These are phyloP conservation scores for Metschnikowia similis DNA, from an alignment of 805 yeast genomes.

Conservation along the genomic window DNA sequence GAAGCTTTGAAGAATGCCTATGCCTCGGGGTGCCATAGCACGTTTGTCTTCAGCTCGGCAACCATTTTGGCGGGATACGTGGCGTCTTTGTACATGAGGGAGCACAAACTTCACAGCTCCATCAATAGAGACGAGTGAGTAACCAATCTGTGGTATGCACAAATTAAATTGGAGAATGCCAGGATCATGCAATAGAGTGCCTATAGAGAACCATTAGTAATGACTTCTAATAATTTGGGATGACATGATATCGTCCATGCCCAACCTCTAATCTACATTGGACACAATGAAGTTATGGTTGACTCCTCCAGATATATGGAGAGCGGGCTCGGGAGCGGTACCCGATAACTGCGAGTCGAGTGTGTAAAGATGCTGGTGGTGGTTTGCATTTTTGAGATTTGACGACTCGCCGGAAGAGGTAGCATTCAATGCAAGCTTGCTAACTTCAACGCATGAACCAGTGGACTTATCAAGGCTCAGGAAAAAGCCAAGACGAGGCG, in stretches of 20 bases:
- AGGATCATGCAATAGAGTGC: no score
- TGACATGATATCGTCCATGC: no score
- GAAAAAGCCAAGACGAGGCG: conserved; percentile 15
- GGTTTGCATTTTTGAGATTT: conserved; percentile 10
- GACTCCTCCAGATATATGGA: conserved; percentile 16
- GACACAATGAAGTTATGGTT: conserved; percentile 13
- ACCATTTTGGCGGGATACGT: conserved; percentile 38
- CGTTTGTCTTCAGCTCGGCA: conserved; percentile 47
- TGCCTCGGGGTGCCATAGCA: conserved; percentile 47
- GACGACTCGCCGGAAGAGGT: not conserved
- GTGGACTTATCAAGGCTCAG: conserved; percentile 10
- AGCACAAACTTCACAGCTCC: conserved; percentile 53
- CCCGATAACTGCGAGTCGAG: conserved; percentile 5
- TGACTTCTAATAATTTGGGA: no score
- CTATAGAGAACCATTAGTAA: no score
- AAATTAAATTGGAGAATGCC: no score
- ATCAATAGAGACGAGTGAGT: conserved; percentile 36
- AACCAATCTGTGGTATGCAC: not conserved
- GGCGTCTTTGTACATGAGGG: conserved; percentile 48
- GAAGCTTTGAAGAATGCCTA: conserved; percentile 48
- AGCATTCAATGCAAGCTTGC: conserved; percentile 4
- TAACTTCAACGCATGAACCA: conserved; percentile 3
- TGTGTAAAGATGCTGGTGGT: conserved; percentile 11
- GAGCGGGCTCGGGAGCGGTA: not conserved
- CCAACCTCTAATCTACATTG: not conserved